These are phyloP conservation scores for Coemansia biformis DNA, from an alignment of 192 early-diverging fungal species.

Conservation along the genomic window DNA sequence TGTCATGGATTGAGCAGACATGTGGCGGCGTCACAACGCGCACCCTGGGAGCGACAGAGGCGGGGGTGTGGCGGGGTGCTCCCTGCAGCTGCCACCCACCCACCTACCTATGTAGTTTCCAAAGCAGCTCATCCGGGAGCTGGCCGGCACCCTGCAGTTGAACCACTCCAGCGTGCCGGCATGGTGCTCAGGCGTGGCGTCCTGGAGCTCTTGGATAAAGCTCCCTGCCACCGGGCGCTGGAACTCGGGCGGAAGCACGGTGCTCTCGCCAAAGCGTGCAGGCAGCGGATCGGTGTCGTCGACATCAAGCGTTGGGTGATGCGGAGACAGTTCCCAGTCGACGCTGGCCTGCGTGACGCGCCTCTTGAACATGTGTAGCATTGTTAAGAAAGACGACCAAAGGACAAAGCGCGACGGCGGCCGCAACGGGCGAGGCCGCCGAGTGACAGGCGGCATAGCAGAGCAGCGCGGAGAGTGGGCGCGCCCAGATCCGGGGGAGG, in stretches of 20 bases:
- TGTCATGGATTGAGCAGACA: too few relatives aligned
- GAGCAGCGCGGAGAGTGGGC: too few relatives aligned
- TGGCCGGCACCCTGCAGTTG: constrained; percentile 9
- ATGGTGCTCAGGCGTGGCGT: constrained; percentile 6
- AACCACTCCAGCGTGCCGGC: constrained; percentile 26
- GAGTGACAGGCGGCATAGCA: too few relatives aligned
- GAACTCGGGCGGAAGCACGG: constrained; percentile 18
- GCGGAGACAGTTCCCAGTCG: constrained; percentile 15
- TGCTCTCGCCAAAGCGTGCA: constrained; percentile 10
- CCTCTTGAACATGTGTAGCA: constrained; percentile 17
- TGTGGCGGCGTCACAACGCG: too few relatives aligned
- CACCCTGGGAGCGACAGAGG: too few relatives aligned
- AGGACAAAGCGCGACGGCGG: too few relatives aligned
- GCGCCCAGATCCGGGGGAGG: too few relatives aligned
- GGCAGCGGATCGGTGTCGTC: constrained; percentile 26
- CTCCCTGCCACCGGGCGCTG: constrained; percentile 11
- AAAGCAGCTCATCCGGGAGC: constrained; percentile 12
- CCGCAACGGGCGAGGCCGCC: too few relatives aligned
- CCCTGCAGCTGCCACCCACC: too few relatives aligned
- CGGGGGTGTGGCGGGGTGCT: too few relatives aligned
- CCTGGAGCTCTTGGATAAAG: constrained; percentile 20
- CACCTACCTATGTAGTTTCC: constrained; percentile 20
- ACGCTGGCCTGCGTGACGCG: constrained; percentile 1
- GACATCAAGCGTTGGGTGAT: constrained; percentile 19
- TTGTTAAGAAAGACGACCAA: too few relatives aligned